Conservation (phyloP, 1,139 yeast genomes). For the Pichia sp. region DNA sequence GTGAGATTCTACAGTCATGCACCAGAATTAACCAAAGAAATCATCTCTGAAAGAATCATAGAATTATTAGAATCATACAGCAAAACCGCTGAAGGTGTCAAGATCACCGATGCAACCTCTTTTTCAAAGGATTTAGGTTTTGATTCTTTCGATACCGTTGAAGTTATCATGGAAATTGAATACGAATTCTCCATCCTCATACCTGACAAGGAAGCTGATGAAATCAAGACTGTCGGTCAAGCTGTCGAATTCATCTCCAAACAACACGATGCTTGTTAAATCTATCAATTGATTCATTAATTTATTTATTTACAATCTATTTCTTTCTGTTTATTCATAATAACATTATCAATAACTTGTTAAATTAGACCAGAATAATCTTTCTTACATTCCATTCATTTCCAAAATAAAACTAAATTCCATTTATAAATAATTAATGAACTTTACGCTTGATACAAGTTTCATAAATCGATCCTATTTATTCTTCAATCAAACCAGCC, state of each 20-base stretch:
- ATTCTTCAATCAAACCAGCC: too few species aligned
- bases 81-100: slow-evolving; percentile 48
- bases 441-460: too few species aligned
- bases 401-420: too few species aligned
- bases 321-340: neutral
- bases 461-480: neutral
- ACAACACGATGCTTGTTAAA: slow-evolving; percentile 63
- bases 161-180: slow-evolving; percentile 87
- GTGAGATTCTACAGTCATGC: slow-evolving; percentile 57
- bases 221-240: slow-evolving; percentile 78
- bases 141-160: slow-evolving; percentile 87
- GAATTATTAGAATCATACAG: slow-evolving; percentile 81
- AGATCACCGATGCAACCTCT: slow-evolving; percentile 58
- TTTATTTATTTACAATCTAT: neutral
- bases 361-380: too few species aligned
- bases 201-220: slow-evolving; percentile 86
- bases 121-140: slow-evolving; percentile 77
- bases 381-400: neutral
- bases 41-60: slow-evolving; percentile 71
- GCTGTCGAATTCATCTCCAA: slow-evolving; percentile 72
- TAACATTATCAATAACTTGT: too few species aligned
- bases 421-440: too few species aligned
- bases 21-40: slow-evolving; percentile 65
- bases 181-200: slow-evolving; percentile 70
- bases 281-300: neutral